Percentiles rank a stretch among this genome's conserved stretches.
Conservation (phyloP, 1,284 basidiomycete species). For the Vanrija sp. region DNA sequence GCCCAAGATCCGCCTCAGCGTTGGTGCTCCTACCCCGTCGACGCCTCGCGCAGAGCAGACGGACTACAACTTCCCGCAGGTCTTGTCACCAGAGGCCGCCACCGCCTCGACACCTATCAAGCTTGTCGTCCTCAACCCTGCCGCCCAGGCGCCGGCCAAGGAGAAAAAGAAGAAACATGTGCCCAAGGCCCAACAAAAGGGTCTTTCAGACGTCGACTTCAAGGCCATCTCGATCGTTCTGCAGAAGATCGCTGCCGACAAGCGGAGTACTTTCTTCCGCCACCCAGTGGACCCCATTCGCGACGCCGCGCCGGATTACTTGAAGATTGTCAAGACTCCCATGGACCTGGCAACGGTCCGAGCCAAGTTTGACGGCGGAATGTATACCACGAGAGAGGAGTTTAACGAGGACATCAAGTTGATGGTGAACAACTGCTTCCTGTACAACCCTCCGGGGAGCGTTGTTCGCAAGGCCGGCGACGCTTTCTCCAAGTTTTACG, state of each 20-base stretch:
- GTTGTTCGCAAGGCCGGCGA: conserved; percentile 74
- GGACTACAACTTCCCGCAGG: conserved; percentile 29
- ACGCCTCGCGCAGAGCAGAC: not conserved
- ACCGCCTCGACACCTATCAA: conserved; percentile 40
- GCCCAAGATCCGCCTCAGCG: conserved; percentile 42
- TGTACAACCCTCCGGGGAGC: conserved; percentile 73
- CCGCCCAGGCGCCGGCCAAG: conserved; percentile 10
- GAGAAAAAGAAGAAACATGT: conserved; percentile 52
- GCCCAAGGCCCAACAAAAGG: conserved; percentile 69
- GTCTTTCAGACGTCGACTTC: conserved; percentile 76
- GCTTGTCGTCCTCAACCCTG: conserved; percentile 36
- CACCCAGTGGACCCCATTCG: conserved; percentile 87
- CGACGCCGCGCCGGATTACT: conserved; percentile 82
- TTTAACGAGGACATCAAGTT: conserved; percentile 85
- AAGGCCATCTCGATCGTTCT: conserved; percentile 74
- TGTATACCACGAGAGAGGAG: conserved; percentile 73
- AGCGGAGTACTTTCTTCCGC: conserved; percentile 56
- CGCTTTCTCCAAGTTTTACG: conserved; percentile 74
- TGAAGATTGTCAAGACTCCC: conserved; percentile 81
- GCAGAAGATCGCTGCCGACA: conserved; percentile 62
- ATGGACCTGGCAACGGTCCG: conserved; percentile 92
- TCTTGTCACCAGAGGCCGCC: conserved; percentile 41
- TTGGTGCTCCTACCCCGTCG: conserved; percentile 4
- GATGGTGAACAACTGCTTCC: conserved; percentile 82
- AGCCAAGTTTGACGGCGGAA: conserved; percentile 78